A percentile compares a stretch with the other conserved stretches of the same genome.
phyloP scores from a whole-genome alignment of 176 grass and related monocot genomes.

The Thalia dealbata region DNA sequence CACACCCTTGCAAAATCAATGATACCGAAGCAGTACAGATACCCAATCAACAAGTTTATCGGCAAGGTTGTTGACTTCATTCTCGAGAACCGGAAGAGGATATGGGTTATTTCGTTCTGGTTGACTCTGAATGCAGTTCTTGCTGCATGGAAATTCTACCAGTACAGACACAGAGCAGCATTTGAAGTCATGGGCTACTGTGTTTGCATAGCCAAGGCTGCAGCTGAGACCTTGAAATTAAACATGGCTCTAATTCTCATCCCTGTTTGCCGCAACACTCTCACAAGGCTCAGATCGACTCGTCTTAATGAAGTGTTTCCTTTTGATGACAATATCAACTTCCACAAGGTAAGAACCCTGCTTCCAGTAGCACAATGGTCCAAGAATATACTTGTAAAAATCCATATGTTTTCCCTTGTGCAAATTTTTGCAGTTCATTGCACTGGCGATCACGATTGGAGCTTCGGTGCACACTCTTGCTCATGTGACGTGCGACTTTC shows the following conservation, averaged over 20 bases:
- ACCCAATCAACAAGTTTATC: slow-evolving; percentile 49
- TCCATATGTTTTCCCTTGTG: neutral
- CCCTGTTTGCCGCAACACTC: slow-evolving; percentile 94
- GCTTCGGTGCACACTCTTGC: slow-evolving; percentile 58
- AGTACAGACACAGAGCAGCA: slow-evolving; percentile 51
- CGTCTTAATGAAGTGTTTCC: slow-evolving; percentile 53
- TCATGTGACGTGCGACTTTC: slow-evolving; percentile 89
- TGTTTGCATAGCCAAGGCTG: slow-evolving; percentile 86
- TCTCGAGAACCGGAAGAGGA: slow-evolving; percentile 94
- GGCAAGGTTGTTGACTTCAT: slow-evolving; percentile 55
- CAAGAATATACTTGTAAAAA: neutral
- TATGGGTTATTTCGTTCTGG: slow-evolving; percentile 81
- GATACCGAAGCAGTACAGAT: slow-evolving; percentile 78
- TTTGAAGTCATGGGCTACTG: slow-evolving; percentile 97
- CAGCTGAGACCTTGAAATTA: slow-evolving; percentile 83
- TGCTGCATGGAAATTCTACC: slow-evolving; percentile 73
- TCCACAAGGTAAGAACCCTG: slow-evolving; percentile 64
- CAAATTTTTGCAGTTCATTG: slow-evolving; percentile 34
- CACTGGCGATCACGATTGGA: slow-evolving; percentile 47
- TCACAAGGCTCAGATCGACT: slow-evolving; percentile 79
- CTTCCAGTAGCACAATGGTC: neutral
- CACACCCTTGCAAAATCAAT: slow-evolving; percentile 81
- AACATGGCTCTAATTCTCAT: slow-evolving; percentile 98
- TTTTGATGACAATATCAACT: slow-evolving; percentile 99
- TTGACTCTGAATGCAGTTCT: slow-evolving; percentile 45